Percentiles rank a stretch among this genome's conserved stretches.
phyloP scores from a whole-genome alignment of 306 rosid genomes.

The Malus sieversii region DNA sequence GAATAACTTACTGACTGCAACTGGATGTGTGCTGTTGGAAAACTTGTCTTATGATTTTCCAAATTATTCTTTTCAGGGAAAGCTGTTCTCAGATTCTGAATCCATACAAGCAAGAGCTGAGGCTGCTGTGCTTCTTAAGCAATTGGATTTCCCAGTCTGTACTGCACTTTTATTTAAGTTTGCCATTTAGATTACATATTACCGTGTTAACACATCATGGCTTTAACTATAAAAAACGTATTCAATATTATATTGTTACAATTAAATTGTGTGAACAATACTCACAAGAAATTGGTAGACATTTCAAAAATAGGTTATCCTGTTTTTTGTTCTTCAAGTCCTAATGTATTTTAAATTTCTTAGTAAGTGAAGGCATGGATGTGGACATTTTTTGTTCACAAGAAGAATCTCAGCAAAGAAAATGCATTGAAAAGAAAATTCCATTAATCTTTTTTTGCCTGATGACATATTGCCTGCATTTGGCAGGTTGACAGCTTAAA shows the following conservation, averaged over 20 bases:
- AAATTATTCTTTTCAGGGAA: conserved; percentile 48
- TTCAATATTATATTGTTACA: neutral
- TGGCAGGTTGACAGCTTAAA: conserved; percentile 79
- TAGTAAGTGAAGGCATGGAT: neutral
- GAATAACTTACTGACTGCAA: neutral
- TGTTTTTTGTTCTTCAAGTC: neutral
- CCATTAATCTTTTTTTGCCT: neutral
- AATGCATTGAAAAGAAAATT: neutral
- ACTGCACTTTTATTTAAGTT: conserved; percentile 6
- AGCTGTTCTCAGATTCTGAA: conserved; percentile 85
- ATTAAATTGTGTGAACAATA: neutral
- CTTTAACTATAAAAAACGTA: neutral
- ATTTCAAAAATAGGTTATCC: neutral
- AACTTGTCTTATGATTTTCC: conserved; percentile 14
- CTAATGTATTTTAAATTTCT: neutral
- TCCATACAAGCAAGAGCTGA: conserved; percentile 92
- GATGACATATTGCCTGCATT: conserved; percentile 26
- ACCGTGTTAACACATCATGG: neutral
- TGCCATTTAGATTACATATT: neutral
- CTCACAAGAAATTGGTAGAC: neutral
- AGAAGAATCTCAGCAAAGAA: neutral
- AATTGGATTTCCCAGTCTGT: conserved; percentile 79
- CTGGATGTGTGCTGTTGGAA: neutral
- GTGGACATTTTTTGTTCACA: neutral
- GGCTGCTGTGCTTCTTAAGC: conserved; percentile 93